These are phyloP conservation scores for Tolypocladium tropicale DNA, from an alignment of 2,329 filamentous ascomycete species.

Conservation along the genomic window DNA sequence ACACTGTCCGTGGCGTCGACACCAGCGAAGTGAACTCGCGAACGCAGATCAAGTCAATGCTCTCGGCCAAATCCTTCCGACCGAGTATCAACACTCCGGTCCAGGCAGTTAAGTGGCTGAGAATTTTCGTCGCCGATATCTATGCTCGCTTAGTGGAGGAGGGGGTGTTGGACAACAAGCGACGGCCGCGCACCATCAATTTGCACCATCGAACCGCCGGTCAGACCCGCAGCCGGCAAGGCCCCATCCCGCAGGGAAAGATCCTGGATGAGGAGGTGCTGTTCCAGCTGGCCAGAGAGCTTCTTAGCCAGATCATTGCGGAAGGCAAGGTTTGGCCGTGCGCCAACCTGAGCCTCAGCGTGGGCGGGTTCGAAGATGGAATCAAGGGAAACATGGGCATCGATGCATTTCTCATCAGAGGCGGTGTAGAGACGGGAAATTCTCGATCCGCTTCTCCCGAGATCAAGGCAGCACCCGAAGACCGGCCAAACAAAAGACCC, in stretches of 20 bases:
- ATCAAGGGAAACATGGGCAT: slow-evolving; percentile 78
- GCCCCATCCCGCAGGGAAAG: slow-evolving; percentile 67
- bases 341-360: slow-evolving; percentile 76
- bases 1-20: slow-evolving; percentile 77
- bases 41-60: slow-evolving; percentile 93
- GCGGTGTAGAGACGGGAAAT: slow-evolving; percentile 51
- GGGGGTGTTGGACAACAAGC: slow-evolving; percentile 76
- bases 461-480: not conserved
- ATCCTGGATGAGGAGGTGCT: slow-evolving; percentile 61
- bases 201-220: slow-evolving; percentile 68
- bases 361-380: slow-evolving; percentile 88
- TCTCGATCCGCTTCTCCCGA: slow-evolving; percentile 10
- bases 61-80: slow-evolving; percentile 90
- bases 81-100: slow-evolving; percentile 70
- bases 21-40: slow-evolving; percentile 79
- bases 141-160: slow-evolving; percentile 84
- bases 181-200: slow-evolving; percentile 76
- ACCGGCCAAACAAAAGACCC: slow-evolving; percentile 18
- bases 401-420: slow-evolving; percentile 71
- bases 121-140: slow-evolving; percentile 87
- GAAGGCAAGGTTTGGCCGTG: slow-evolving; percentile 86
- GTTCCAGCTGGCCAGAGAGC: slow-evolving; percentile 63
- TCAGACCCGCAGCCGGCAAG: slow-evolving; percentile 65
- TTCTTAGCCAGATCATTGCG: slow-evolving; percentile 66
- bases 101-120: slow-evolving; percentile 74